Evolutionary conservation across 140 eudicot species (phyloP).

Genomic region (Ambrosia hybrid): DNA sequence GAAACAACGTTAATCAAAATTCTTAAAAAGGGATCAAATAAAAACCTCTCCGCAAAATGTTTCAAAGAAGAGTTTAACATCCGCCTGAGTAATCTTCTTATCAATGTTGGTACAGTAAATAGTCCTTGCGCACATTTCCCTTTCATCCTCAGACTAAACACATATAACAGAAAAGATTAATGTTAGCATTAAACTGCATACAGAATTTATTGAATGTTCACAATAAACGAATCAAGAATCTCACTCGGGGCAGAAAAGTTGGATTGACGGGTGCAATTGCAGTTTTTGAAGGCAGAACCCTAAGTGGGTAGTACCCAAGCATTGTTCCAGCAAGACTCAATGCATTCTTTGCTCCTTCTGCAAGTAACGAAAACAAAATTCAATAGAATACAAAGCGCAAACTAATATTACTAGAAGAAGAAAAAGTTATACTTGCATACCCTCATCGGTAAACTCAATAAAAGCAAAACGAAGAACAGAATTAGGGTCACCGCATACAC

Average conservation of each 20-base stretch:
- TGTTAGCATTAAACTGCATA: background rate
- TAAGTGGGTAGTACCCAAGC: slow-evolving; percentile 93
- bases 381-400: slow-evolving; percentile 2
- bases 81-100: slow-evolving; percentile 92
- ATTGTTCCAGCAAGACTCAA: slow-evolving; percentile 82
- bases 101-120: slow-evolving; percentile 89
- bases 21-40: background rate
- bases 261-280: slow-evolving; percentile 97
- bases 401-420: background rate
- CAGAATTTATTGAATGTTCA: background rate
- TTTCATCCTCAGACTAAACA: slow-evolving; percentile 78
- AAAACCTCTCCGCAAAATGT: slow-evolving; percentile 89
- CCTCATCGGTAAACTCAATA: slow-evolving; percentile 88
- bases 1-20: slow-evolving; percentile 11
- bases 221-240: slow-evolving; percentile 19
- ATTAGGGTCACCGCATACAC: slow-evolving; percentile 92
- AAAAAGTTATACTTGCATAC: slow-evolving; percentile 33
- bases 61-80: slow-evolving; percentile 83
- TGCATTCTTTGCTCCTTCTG: slow-evolving; percentile 95
- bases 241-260: slow-evolving; percentile 79
- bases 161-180: slow-evolving; percentile 16
- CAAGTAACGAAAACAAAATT: slow-evolving; percentile 25
- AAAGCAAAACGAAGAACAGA: slow-evolving; percentile 91
- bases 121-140: slow-evolving; percentile 98
- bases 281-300: slow-evolving; percentile 89